Base-by-base conservation (phyloP, 1,139 yeast genomes). In the Scheffersomyces cryptocercus region DNA sequence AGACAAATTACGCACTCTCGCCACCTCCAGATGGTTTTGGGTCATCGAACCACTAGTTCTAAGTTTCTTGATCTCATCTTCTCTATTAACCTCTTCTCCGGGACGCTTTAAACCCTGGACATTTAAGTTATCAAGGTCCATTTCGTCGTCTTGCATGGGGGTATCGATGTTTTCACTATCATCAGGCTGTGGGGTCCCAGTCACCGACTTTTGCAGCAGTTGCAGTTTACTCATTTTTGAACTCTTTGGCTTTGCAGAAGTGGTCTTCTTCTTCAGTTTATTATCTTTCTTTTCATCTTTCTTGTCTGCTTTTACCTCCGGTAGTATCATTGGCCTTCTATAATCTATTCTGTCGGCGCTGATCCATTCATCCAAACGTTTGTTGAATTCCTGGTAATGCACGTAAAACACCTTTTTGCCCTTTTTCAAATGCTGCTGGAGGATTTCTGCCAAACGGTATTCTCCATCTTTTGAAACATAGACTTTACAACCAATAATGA, bases 1-100 rank as follows among this genome's bases (percentile, higher is more conserved):
- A 33, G 81, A 75, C 51, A 95, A 74, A 61, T 93, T 93, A 55
- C 98, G 78, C 37, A 93, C 97, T 47, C 96, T 76, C 0, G 98
- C 90, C 24, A 93, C 89, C 59, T 93, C 99, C 59, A 83, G 85
- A 53, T 88, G 86, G 51, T 76, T 77, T 64, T 95, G 99, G 6
- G 95, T 88, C 99, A 95, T 93, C 1, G 98, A 91, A 2, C 99
- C 99, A 26, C 95, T 77, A 0, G 97, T 90, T 54, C 99, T 75
- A 48, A 95, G 75, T 62, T 89, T 89, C 58, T 91, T 90, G 52
- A 93, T 87, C 64, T 93, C 99, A 51, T 90, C 96, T 55, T 89
- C 97, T 45, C 97, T 72, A 37, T 86, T 82, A 32, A 87, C 79
- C 46, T 84, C 88, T 53, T 85, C 90, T 3, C 83, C 84, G 13